phyloP scores from a whole-genome alignment of 2,329 filamentous ascomycete species.

The Phyllosticta citriasiana region DNA sequence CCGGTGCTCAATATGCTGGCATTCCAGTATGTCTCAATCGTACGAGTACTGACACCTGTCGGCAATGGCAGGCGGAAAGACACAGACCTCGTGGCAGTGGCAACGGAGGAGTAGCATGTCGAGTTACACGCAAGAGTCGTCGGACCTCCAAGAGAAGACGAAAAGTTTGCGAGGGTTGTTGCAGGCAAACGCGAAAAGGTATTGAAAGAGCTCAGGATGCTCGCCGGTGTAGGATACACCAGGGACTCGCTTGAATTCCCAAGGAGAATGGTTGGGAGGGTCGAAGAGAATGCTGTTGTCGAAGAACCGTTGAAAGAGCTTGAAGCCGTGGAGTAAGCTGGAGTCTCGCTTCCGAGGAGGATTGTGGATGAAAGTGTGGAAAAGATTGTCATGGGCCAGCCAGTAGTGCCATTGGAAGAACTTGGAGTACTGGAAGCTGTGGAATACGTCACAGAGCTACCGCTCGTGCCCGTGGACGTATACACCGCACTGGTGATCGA shows the following conservation, averaged over 20 bases:
- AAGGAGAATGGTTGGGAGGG: neutral
- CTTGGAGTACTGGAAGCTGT: neutral
- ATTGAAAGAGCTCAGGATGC: too few relatives aligned
- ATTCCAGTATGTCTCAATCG: neutral
- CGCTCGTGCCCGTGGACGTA: neutral
- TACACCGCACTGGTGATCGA: neutral
- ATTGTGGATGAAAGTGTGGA: slow-evolving; percentile 4
- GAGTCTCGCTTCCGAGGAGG: neutral
- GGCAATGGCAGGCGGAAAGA: neutral
- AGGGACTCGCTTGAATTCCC: neutral
- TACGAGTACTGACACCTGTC: neutral
- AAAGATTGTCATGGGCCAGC: neutral
- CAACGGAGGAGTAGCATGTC: neutral
- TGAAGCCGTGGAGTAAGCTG: too few relatives aligned
- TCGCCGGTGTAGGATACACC: too few relatives aligned
- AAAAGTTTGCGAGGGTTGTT: neutral
- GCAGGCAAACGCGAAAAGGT: neutral
- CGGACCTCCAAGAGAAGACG: neutral
- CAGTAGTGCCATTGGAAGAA: neutral
- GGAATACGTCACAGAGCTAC: neutral
- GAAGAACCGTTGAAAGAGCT: too few relatives aligned
- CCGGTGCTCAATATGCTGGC: neutral
- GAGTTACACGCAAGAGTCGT: neutral
- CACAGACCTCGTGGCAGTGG: neutral
- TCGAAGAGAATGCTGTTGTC: too few relatives aligned